Conservation (phyloP, 2,329 filamentous ascomycete genomes). For the Exserohilum rostratum region DNA sequence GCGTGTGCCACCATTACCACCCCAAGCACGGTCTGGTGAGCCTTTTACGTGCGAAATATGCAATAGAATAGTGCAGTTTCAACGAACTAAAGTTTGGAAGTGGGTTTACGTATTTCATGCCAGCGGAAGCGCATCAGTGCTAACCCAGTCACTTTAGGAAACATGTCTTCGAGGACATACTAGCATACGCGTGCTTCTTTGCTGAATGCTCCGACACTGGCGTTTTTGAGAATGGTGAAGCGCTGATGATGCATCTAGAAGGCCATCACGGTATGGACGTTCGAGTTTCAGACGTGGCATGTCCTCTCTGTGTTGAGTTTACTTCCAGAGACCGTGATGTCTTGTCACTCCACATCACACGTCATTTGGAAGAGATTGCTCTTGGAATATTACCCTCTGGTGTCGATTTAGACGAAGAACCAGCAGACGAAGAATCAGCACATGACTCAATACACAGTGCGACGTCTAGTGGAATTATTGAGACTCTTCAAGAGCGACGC, state of each 20-base stretch:
- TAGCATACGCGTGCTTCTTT: background rate
- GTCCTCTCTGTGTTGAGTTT: background rate
- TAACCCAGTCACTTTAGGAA: background rate
- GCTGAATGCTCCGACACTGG: background rate
- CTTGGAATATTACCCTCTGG: background rate
- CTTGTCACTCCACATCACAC: background rate
- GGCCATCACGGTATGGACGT: background rate
- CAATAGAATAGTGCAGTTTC: background rate
- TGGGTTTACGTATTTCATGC: background rate
- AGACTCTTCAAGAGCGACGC: too few species aligned
- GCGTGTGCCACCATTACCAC: background rate
- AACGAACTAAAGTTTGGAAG: background rate
- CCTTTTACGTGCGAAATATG: background rate
- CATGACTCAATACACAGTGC: too few species aligned
- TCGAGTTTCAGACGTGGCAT: background rate
- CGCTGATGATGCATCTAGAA: background rate
- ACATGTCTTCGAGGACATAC: background rate
- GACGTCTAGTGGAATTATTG: too few species aligned
- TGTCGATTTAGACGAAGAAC: background rate
- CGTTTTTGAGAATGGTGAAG: background rate
- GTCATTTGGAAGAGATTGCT: slow-evolving; percentile 1
- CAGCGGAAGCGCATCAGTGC: background rate
- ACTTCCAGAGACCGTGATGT: background rate
- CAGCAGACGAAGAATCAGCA: too few species aligned
- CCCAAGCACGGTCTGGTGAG: background rate